phyloP scores from a whole-genome alignment of 805 yeast genomes.

The Cyberlindnera bimundalis region DNA sequence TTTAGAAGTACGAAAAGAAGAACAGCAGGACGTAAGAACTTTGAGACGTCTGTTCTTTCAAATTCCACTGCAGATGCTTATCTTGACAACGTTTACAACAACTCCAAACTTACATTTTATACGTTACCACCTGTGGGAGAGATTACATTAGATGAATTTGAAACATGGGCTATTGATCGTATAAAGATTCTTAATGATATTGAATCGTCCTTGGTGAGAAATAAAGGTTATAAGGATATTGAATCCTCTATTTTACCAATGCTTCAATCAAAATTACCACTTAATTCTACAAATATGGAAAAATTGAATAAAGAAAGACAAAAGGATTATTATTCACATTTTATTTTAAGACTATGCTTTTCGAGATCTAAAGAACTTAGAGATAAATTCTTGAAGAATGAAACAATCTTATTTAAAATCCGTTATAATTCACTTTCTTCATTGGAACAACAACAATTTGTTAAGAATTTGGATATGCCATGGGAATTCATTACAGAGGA shows the following conservation, averaged over 20 bases:
- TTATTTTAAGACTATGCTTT: slow-evolving; percentile 81
- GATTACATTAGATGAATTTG: slow-evolving; percentile 89
- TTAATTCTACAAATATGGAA: slow-evolving; percentile 38
- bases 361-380: slow-evolving; percentile 84
- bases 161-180: slow-evolving; percentile 93
- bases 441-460: slow-evolving; percentile 67
- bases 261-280: slow-evolving; percentile 61
- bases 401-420: slow-evolving; percentile 66
- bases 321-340: slow-evolving; percentile 93
- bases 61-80: slow-evolving; percentile 33
- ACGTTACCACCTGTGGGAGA: slow-evolving; percentile 75
- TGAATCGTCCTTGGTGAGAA: slow-evolving; percentile 68
- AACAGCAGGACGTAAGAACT: slow-evolving; percentile 69
- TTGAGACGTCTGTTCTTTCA: slow-evolving; percentile 36
- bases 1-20: slow-evolving; percentile 73
- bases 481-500: slow-evolving; percentile 65
- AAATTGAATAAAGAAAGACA: slow-evolving; percentile 46
- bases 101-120: slow-evolving; percentile 71
- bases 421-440: slow-evolving; percentile 64
- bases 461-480: slow-evolving; percentile 60
- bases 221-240: slow-evolving; percentile 59
- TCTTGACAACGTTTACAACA: slow-evolving; percentile 40
- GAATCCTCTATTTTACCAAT: slow-evolving; percentile 64
- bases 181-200: slow-evolving; percentile 79
- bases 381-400: slow-evolving; percentile 73